Conservation (phyloP, 1,139 yeast genomes). For the Williopsis jadinii region DNA sequence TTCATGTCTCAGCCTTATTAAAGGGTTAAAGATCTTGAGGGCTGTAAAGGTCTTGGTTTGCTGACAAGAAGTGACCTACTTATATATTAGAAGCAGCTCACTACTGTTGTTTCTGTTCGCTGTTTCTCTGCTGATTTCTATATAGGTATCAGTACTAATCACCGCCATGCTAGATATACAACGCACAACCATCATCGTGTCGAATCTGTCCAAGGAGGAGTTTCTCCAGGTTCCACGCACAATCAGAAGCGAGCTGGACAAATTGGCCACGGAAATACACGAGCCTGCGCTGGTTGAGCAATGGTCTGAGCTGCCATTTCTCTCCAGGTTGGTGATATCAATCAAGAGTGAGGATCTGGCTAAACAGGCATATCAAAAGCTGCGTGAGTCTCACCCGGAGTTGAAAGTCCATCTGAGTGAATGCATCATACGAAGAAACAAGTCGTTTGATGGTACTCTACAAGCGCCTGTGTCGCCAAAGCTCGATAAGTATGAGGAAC, state of each 20-base stretch:
- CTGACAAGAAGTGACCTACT: too few species aligned
- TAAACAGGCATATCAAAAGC: conserved; percentile 21
- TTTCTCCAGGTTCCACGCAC: conserved; percentile 13
- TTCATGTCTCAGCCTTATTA: too few species aligned
- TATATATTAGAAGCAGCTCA: too few species aligned
- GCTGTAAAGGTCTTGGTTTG: too few species aligned
- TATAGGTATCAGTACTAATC: too few species aligned
- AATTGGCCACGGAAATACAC: neutral
- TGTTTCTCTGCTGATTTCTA: too few species aligned
- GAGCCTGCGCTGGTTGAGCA: conserved; percentile 27
- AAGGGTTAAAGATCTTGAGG: too few species aligned
- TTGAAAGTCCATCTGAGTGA: conserved; percentile 36
- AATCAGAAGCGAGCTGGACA: conserved; percentile 12
- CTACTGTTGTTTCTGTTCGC: too few species aligned
- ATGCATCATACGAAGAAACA: conserved; percentile 33
- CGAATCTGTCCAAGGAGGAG: conserved; percentile 15
- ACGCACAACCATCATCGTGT: conserved; percentile 19
- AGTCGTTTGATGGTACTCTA: conserved; percentile 29
- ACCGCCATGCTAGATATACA: neutral
- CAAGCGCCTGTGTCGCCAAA: conserved; percentile 15
- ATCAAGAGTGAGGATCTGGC: conserved; percentile 32
- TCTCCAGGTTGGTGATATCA: conserved; percentile 36
- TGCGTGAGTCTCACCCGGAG: conserved; percentile 21
- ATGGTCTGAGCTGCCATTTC: conserved; percentile 41
- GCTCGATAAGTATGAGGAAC: conserved; percentile 27